Percentiles rank a stretch among this genome's conserved stretches.
Evolutionary conservation across 169 alveolate species (phyloP).

Genomic region (Plasmodium chabaudi): DNA sequence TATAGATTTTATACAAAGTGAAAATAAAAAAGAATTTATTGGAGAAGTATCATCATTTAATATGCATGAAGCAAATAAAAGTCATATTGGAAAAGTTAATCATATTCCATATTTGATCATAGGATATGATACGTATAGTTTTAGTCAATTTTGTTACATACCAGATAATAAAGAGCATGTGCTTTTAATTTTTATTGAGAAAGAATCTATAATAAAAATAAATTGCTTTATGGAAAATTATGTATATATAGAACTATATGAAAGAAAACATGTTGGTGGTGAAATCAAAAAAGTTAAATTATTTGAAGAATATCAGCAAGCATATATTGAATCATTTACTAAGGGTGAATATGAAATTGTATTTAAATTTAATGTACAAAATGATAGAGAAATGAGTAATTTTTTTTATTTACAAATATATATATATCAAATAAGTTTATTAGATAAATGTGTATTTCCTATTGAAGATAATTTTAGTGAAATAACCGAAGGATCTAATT

Average conservation of each 20-base stretch:
- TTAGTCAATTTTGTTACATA: conserved; percentile 22
- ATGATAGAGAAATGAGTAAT: conserved; percentile 12
- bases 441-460: conserved; percentile 21
- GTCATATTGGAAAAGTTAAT: conserved; percentile 5
- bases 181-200: conserved; percentile 25
- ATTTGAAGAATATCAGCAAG: conserved; percentile 41
- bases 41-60: not conserved
- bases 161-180: conserved; percentile 34
- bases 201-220: conserved; percentile 37
- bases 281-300: conserved; percentile 8
- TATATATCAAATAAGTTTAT: conserved; percentile 17
- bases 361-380: conserved; percentile 17
- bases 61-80: not conserved
- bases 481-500: not conserved
- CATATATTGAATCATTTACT: conserved; percentile 46
- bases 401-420: conserved; percentile 63
- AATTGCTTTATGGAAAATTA: conserved; percentile 50
- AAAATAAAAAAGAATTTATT: not conserved
- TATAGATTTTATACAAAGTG: conserved; percentile 20
- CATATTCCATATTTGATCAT: conserved; percentile 41
- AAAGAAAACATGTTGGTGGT: not conserved
- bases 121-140: conserved; percentile 37
- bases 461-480: not conserved
- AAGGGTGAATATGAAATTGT: conserved; percentile 54
- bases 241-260: conserved; percentile 29